phyloP scores from a whole-genome alignment of 495 filamentous ascomycete species.

The Talaromyces ruber region DNA sequence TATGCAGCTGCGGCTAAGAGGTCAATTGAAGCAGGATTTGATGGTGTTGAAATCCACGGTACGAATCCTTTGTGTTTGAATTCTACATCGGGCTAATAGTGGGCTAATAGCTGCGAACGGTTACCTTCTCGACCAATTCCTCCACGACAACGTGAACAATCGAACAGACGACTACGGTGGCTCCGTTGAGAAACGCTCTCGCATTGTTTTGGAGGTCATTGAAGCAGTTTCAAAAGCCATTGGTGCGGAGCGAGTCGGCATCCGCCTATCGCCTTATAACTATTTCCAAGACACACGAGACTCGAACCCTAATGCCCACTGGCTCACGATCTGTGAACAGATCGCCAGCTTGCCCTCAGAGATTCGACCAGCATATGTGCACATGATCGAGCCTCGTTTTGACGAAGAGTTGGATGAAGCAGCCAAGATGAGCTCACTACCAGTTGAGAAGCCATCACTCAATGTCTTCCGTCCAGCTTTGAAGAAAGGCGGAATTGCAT shows the following conservation, averaged over 20 bases:
- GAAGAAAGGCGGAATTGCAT: conserved; percentile 22
- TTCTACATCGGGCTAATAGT: neutral
- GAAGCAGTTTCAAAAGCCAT: conserved; percentile 55
- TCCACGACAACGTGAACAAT: conserved; percentile 51
- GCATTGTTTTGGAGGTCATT: conserved; percentile 56
- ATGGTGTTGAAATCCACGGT: conserved; percentile 67
- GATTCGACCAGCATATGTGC: conserved; percentile 26
- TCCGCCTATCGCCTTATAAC: conserved; percentile 58
- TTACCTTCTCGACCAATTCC: conserved; percentile 69
- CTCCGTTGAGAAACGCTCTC: conserved; percentile 58
- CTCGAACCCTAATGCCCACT: conserved; percentile 20
- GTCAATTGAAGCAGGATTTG: conserved; percentile 62
- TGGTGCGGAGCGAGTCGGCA: conserved; percentile 51
- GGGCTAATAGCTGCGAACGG: conserved; percentile 30
- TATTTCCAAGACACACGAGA: conserved; percentile 54
- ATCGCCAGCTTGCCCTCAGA: conserved; percentile 18
- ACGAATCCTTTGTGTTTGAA: conserved; percentile 34
- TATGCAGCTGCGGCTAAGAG: conserved; percentile 55
- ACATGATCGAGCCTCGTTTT: conserved; percentile 34
- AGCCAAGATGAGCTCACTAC: conserved; percentile 26
- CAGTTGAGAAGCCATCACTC: conserved; percentile 15
- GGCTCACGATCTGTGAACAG: conserved; percentile 15
- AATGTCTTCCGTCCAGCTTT: conserved; percentile 19
- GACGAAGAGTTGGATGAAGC: conserved; percentile 39
- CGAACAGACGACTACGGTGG: conserved; percentile 62